phyloP scores from a whole-genome alignment of 1,284 basidiomycete species.

The Exobasidium cylindrosporum region DNA sequence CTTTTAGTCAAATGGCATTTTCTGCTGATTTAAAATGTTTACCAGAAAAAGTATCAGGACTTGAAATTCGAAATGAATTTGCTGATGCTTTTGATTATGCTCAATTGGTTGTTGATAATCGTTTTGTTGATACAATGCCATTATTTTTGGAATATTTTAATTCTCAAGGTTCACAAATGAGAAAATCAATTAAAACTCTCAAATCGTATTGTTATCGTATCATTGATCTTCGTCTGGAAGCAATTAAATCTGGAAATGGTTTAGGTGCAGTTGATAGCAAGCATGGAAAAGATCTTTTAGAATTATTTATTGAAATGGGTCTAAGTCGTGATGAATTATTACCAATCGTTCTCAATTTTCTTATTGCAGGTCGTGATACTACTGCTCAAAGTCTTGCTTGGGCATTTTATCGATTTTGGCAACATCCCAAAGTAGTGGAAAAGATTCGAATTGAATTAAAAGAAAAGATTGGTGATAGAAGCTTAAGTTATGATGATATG shows the following conservation, averaged over 20 bases:
- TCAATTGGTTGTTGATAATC: slow-evolving; percentile 43
- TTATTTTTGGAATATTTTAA: slow-evolving; percentile 29
- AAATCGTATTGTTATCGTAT: slow-evolving; percentile 8
- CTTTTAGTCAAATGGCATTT: slow-evolving; percentile 36
- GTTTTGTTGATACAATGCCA: slow-evolving; percentile 30
- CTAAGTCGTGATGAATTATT: slow-evolving; percentile 38
- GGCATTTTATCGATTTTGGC: slow-evolving; percentile 40
- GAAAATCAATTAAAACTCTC: slow-evolving; percentile 21
- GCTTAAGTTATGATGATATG: slow-evolving; percentile 35
- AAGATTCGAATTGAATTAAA: slow-evolving; percentile 32
- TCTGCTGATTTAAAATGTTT: slow-evolving; percentile 29
- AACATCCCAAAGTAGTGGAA: slow-evolving; percentile 26
- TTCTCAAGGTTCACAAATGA: slow-evolving; percentile 25
- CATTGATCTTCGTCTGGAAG: slow-evolving; percentile 15
- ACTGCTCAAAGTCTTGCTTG: slow-evolving; percentile 41
- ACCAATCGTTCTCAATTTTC: slow-evolving; percentile 43
- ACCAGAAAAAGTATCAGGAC: slow-evolving; percentile 22
- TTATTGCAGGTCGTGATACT: slow-evolving; percentile 45
- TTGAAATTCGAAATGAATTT: slow-evolving; percentile 42
- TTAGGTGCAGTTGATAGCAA: slow-evolving; percentile 18
- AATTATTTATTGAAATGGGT: slow-evolving; percentile 43
- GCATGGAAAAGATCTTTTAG: slow-evolving; percentile 44
- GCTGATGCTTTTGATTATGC: slow-evolving; percentile 52
- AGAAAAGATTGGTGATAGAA: slow-evolving; percentile 23
- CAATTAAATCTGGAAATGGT: slow-evolving; percentile 8